Evolutionary conservation across 345 rosid species (phyloP), one percentile per base, ranked within the genome.

Genomic region (Eucalyptus curtisii): DNA sequence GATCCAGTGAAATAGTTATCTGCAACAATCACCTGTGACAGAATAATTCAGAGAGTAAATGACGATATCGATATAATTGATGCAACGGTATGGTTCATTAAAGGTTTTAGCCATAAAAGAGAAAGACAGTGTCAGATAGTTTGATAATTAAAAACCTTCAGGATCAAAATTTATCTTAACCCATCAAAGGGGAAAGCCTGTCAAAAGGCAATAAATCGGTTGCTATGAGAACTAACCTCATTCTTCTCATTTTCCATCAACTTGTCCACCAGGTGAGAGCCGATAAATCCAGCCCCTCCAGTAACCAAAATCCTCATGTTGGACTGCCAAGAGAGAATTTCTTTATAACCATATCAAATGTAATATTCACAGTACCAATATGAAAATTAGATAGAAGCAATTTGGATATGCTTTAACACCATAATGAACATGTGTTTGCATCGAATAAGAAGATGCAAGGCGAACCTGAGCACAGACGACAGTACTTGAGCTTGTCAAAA

Each of bases 221-320:
- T 6, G 57, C 82, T 68, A 84, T 9, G 30, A 86, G 24, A 47
- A 11, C 87, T 8, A 52, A 87, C 91, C 91, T 90, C 91, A 85
- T 98, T 97, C 94, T 96, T 96, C 89, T 96, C 98, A 88, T 97
- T 96, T 89, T 96, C 97, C 99, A 97, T 98, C 12, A 97, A 92
- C 91, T 88, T 96, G 94, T 98, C 99, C 86, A 97, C 99, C 87
- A 97, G 93, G 87, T 98, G 99, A 57, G 99, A 98, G 7, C 99
- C 99, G 40, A 98, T 98, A 93, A 96, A 98, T 33, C 99, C 99
- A 91, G 99, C 99, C 91, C 99, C 99, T 88, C 99, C 99, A 22
- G 97, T 93, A 49, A 98, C 92, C 94, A 98, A 91, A 91, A 98
- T 98, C 89, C 99, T 95, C 99, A 96, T 96, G 90, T 97, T 98